Conservation (phyloP, 768 basidiomycete genomes). For the Wakefieldia striispora region DNA sequence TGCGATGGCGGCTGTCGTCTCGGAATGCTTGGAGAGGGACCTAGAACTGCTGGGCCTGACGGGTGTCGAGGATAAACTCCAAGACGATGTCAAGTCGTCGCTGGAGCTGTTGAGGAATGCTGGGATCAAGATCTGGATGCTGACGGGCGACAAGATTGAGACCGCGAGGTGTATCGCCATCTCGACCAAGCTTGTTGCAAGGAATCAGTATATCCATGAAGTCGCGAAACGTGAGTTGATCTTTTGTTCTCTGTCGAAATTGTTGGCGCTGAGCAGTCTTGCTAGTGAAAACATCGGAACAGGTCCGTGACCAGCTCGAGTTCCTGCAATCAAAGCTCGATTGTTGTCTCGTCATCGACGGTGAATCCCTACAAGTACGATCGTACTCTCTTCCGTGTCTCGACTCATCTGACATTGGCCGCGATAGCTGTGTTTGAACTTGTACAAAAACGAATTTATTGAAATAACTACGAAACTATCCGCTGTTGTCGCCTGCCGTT, state of each 20-base stretch:
- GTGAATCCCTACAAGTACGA: conserved; percentile 87
- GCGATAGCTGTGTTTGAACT: conserved; percentile 78
- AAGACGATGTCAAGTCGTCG: conserved; percentile 94
- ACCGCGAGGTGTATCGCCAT: conserved; percentile 98
- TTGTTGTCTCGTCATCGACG: conserved; percentile 97
- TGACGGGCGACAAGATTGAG: conserved; percentile 99
- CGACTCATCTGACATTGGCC: not conserved
- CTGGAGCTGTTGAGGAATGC: conserved; percentile 92
- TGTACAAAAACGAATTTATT: conserved; percentile 93
- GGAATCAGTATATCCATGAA: conserved; percentile 97
- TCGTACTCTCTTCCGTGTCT: not conserved
- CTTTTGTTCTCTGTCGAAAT: not conserved
- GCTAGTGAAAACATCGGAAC: conserved; percentile 82
- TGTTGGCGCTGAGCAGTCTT: conserved; percentile 3
- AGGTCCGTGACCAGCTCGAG: conserved; percentile 85
- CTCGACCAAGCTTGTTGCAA: conserved; percentile 91
- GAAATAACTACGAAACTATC: conserved; percentile 95
- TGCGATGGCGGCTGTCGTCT: conserved; percentile 73
- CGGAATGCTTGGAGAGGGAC: conserved; percentile 79
- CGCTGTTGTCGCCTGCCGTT: conserved; percentile 95
- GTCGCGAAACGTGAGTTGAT: conserved; percentile 74
- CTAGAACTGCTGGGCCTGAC: conserved; percentile 91
- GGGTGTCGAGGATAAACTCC: conserved; percentile 98
- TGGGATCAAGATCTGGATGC: conserved; percentile 99
- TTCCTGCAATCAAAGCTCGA: conserved; percentile 93